Percentiles rank a stretch among this genome's conserved stretches.
Evolutionary conservation across 2,329 filamentous ascomycete species (phyloP).

Genomic region (Tolypocladium amazonense): DNA sequence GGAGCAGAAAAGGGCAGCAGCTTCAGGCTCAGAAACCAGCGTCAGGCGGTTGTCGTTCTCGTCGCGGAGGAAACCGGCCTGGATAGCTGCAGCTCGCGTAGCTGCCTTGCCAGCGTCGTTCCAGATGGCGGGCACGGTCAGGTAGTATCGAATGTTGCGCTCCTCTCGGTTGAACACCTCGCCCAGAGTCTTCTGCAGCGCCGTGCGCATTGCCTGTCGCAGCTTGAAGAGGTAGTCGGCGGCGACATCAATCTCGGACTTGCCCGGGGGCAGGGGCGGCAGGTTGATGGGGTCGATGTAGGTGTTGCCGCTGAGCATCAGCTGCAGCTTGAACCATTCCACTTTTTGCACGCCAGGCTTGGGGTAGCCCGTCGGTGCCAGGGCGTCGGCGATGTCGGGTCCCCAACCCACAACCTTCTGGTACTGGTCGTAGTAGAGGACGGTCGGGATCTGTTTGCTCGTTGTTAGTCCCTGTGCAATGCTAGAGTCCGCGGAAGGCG

Average conservation of each 20-base stretch:
- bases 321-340: constrained; percentile 98
- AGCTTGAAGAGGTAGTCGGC: constrained; percentile 98
- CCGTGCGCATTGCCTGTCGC: constrained; percentile 90
- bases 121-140: constrained; percentile 99
- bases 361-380: constrained; percentile 93
- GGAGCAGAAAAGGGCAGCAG: constrained; percentile 92
- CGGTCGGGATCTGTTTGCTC: constrained; percentile 74
- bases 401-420: constrained; percentile 99
- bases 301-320: constrained; percentile 97
- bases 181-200: constrained; percentile 89
- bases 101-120: constrained; percentile 98
- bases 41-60: constrained; percentile 97
- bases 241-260: constrained; percentile 98
- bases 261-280: constrained; percentile 89
- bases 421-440: constrained; percentile 99
- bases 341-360: constrained; percentile 98
- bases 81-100: constrained; percentile 88
- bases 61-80: constrained; percentile 91
- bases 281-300: constrained; percentile 99
- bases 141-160: constrained; percentile 93
- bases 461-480: neutral
- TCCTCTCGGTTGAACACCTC: constrained; percentile 98
- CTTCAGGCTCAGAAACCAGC: constrained; percentile 91
- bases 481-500: neutral
- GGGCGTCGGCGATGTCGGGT: constrained; percentile 91